Evolutionary conservation across 2,329 filamentous ascomycete genomes (phyloP).

Genomic region (Tolypocladium pustulatum): DNA sequence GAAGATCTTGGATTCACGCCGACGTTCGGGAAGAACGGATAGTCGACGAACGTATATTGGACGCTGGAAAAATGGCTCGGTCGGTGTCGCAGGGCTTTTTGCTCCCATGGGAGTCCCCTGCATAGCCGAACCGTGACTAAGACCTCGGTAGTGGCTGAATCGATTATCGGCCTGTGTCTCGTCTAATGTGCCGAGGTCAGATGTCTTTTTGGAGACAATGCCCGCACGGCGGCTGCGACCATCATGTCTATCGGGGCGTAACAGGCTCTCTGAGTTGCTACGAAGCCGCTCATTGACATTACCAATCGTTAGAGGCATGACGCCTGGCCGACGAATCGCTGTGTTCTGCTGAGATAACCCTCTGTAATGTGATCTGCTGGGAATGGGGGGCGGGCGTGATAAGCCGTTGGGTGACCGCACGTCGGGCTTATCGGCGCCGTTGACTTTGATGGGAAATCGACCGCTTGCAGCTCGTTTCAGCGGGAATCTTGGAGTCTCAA

Average conservation of each 20-base stretch:
- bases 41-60: conserved; percentile 54
- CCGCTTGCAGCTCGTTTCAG: conserved; percentile 53
- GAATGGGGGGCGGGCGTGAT: conserved; percentile 62
- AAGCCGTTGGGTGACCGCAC: conserved; percentile 56
- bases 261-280: conserved; percentile 53
- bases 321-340: conserved; percentile 55
- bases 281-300: conserved; percentile 58
- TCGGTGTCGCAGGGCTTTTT: conserved; percentile 49
- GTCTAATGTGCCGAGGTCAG: conserved; percentile 52
- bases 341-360: conserved; percentile 59
- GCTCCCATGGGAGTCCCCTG: conserved; percentile 33
- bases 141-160: conserved; percentile 55
- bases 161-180: conserved; percentile 53
- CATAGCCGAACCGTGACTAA: conserved; percentile 62
- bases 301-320: conserved; percentile 60
- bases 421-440: conserved; percentile 58
- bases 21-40: conserved; percentile 52
- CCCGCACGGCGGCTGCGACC: conserved; percentile 54
- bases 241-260: conserved; percentile 41
- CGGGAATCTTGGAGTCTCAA: conserved; percentile 67
- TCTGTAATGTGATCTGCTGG: conserved; percentile 66
- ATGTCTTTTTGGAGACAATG: conserved; percentile 47
- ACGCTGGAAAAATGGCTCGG: conserved; percentile 45
- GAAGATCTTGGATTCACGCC: conserved; percentile 48
- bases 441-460: conserved; percentile 61